Evolutionary conservation across 2,329 filamentous ascomycete genomes (phyloP), one percentile per base, ranked within the genome.

Genomic region (Xylariaceae sp.): DNA sequence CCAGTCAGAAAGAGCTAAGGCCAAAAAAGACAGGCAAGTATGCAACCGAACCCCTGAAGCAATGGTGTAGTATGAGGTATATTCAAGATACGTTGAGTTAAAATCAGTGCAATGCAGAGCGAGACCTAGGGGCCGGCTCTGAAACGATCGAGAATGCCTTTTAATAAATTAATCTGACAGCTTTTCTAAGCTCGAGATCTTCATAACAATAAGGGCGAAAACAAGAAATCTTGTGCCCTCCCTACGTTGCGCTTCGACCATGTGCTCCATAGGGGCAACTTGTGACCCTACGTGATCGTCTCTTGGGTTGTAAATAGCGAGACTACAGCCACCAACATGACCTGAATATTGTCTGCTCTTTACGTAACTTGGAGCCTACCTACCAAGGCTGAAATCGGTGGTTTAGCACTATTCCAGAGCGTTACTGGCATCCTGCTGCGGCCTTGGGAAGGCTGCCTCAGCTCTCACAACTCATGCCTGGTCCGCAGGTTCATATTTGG

Each of bases 211-310:
- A 27, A 41, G 33, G n/a, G 26, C 10, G 42, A 21, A 16, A 40
- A 46, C 15, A 26, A 20, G 21, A 50, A 29, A 51, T 48, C 53
- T 52, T 48, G 41, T 49, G 49, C 37, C 18, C 16, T 30, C 16
- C 24, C 20, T 39, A 39, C 32, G 18, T 41, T 45, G 40, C 39
- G 32, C 33, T 42, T 20, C 49, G 46, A 15, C 53, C 57, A 57
- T 59, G 57, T 59, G 56, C 56, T 53, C 40, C 21, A 16, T 8
- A 45, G 20, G n/a, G 30, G 24, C 53, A 41, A 54, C 57, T 20
- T 57, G 57, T 59, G 57, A 59, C 57, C 50, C 43, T 40, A 18
- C 40, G n/a, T 16, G 44, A 57, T 53, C 56, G 18, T 33, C 49
- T 33, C 18, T 33, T 18, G 33, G 46, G 50, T 53, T 51, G 47